Conservation (phyloP, 1,284 basidiomycete species). For the Butyriboletus appendiculatus region DNA sequence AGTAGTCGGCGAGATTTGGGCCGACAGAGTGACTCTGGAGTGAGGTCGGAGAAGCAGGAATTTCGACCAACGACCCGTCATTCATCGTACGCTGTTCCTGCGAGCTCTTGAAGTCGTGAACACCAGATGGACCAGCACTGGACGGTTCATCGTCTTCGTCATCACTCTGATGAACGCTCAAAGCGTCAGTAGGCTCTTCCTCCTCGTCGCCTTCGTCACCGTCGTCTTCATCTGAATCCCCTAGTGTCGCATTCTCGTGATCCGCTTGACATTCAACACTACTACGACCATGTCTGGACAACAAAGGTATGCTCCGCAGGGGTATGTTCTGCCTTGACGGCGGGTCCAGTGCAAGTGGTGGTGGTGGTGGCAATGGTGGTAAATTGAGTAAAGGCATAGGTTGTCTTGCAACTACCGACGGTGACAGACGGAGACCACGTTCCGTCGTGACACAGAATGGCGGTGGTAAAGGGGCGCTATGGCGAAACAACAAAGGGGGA, state of each 20-base stretch:
- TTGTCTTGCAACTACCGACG: slow-evolving; percentile 32
- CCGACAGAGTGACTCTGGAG: slow-evolving; percentile 4
- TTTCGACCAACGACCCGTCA: slow-evolving; percentile 1
- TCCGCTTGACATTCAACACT: slow-evolving; percentile 38
- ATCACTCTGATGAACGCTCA: slow-evolving; percentile 37
- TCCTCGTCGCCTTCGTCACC: slow-evolving; percentile 36
- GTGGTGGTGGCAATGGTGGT: slow-evolving; percentile 17
- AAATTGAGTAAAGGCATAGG: slow-evolving; percentile 32
- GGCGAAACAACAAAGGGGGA: slow-evolving; percentile 7
- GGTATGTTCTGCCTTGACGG: slow-evolving; percentile 26
- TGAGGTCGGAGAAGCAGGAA: slow-evolving; percentile 5
- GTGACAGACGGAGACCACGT: slow-evolving; percentile 34
- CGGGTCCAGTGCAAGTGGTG: slow-evolving; percentile 18
- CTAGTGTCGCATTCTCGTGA: slow-evolving; percentile 41
- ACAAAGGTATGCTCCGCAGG: slow-evolving; percentile 49
- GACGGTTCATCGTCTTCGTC: slow-evolving; percentile 31
- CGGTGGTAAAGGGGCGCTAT: slow-evolving; percentile 18
- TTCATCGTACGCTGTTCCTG: slow-evolving; percentile 19
- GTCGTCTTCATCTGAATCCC: slow-evolving; percentile 41
- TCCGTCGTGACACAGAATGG: slow-evolving; percentile 30
- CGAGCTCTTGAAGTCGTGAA: slow-evolving; percentile 7
- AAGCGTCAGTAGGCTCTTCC: slow-evolving; percentile 26
- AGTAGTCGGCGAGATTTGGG: slow-evolving; percentile 29
- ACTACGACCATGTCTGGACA: slow-evolving; percentile 46
- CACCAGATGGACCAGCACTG: slow-evolving; percentile 24